Percentiles rank a stretch among this genome's conserved stretches.
phyloP scores from a whole-genome alignment of 2,329 filamentous ascomycete genomes.

The Cucurbitaria berberidis region DNA sequence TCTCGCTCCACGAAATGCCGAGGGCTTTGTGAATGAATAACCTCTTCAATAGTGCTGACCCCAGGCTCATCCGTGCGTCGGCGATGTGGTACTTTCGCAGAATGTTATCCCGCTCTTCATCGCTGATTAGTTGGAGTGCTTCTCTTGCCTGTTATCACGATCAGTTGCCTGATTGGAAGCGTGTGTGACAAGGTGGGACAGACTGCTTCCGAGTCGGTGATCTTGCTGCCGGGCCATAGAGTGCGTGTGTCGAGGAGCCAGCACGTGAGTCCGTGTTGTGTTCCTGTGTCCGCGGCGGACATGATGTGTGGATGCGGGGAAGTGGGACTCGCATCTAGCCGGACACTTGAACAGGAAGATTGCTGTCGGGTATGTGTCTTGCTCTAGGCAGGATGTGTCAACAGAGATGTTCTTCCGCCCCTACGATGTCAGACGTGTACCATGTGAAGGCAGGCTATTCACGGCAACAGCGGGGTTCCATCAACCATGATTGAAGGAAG shows the following conservation, averaged over 20 bases:
- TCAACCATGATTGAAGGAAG: background rate
- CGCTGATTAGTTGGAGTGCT: constrained; percentile 51
- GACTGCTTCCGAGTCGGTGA: constrained; percentile 34
- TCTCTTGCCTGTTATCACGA: constrained; percentile 48
- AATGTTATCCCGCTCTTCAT: constrained; percentile 63
- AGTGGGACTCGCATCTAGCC: background rate
- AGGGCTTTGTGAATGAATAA: constrained; percentile 67
- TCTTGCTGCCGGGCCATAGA: constrained; percentile 55
- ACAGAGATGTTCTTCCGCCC: background rate
- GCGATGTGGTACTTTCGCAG: constrained; percentile 69
- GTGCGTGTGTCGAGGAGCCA: constrained; percentile 58
- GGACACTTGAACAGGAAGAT: background rate
- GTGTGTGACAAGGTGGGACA: background rate
- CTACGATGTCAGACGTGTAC: background rate
- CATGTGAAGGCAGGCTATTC: constrained; percentile 17
- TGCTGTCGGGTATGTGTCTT: background rate
- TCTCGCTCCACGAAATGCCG: constrained; percentile 65
- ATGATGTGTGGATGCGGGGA: constrained; percentile 13
- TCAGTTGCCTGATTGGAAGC: background rate
- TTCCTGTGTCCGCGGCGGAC: constrained; percentile 17
- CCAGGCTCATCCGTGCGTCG: constrained; percentile 77
- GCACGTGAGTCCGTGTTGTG: constrained; percentile 46
- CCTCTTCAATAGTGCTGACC: constrained; percentile 75
- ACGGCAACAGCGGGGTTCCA: constrained; percentile 21
- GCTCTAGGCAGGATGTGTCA: background rate